Evolutionary conservation across 192 early-diverging fungal genomes (phyloP), one percentile per base, ranked within the genome.

Genomic region (Coemansia reversa): DNA sequence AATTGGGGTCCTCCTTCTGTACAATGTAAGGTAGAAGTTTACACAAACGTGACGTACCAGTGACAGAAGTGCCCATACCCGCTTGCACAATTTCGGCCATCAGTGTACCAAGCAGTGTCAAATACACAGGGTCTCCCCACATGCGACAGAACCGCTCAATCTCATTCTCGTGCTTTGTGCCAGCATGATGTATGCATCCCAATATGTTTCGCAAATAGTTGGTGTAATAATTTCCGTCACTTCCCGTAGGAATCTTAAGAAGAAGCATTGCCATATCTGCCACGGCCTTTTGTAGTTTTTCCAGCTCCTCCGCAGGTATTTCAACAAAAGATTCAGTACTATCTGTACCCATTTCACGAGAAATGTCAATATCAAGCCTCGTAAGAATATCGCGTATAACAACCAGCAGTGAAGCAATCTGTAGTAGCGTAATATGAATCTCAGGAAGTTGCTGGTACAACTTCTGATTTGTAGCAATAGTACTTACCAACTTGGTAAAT

Each of bases 401-500:
- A 1, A 66, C 66, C 28, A 72, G 42, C 12, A 72, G 35, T 30
- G 75, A 71, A 27, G 66, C 75, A 16, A 68, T 35, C 59, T 77
- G 75, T 53, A 72, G 45, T 11, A 78, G 28, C 59, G 66, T 60
- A 20, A 72, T 23, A 33, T 73, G 70, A 51, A 78, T 65, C 25
- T 72, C 76, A 0, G 76, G 76, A 24, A 72, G 35, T 60, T 78
- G 76, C 63, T 72, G 66, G 51, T 69, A 69, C 20, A 72, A 63
- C 35, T 78, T 78, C 19, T 70, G 74, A 51, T 58, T 66, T 0
- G 70, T 63, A 20, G 63, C 66, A 19, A 78, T 57, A 0, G 70
- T 54, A 27, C 60, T 54, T 0, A 72, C 69, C 22, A 77, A 62
- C 12, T 54, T 29, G 19, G 69, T 68, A 32, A 71, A 77, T 54